phyloP scores from a whole-genome alignment of 108 stramenopile species.

The Nannochloropsis granulata region DNA sequence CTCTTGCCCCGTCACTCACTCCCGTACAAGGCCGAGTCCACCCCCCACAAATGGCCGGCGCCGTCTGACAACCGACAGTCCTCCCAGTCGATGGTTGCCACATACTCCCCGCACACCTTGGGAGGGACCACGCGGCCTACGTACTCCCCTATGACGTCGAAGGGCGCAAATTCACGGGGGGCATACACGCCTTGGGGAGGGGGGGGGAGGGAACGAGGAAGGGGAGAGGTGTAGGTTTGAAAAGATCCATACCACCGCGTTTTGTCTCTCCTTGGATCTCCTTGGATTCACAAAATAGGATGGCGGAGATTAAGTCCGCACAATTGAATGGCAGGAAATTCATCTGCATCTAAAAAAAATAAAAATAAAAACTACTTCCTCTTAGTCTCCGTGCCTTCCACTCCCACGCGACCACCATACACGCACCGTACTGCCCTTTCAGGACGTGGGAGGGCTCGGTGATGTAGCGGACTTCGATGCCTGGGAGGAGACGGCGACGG shows the following conservation, averaged over 20 bases:
- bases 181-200: not conserved
- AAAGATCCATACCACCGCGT: not conserved
- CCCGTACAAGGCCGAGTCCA: not conserved
- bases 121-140: not conserved
- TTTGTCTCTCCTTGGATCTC: not conserved
- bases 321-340: no score
- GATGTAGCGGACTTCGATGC: not conserved
- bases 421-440: not conserved
- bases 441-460: not conserved
- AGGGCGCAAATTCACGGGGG: not conserved
- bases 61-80: not conserved
- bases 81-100: not conserved
- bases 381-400: no score
- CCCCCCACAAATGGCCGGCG: not conserved
- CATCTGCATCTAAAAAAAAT: no score
- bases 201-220: not conserved
- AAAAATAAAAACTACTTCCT: no score
- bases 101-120: not conserved
- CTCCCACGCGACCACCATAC: not conserved
- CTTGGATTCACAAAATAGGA: no score
- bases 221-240: not conserved
- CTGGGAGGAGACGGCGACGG: not conserved
- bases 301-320: no score
- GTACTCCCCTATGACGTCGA: constrained; percentile 1
- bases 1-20: not conserved